Evolutionary conservation across 352 stramenopile genomes (phyloP), one percentile per base, ranked within the genome.

Genomic region (Phytophthora cajani): DNA sequence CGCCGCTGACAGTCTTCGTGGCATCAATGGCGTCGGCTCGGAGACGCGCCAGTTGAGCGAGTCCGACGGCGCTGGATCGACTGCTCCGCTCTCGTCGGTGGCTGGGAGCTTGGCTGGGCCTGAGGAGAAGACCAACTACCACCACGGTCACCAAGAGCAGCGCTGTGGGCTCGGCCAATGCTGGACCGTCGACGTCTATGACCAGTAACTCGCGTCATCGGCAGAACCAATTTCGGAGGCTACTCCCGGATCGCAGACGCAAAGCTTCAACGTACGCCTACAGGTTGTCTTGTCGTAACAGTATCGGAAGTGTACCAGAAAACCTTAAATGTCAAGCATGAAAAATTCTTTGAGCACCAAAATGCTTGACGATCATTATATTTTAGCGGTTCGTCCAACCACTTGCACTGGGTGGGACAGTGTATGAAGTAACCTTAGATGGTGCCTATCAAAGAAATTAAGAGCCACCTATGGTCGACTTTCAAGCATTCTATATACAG

Each of bases 101-200:
- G 23, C 63, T 9, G 66, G 30, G 2, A 64, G 59, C 59, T 56
- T 64, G 52, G 38, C 32, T 17, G 38, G 17, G 21, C 12, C 40
- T 5, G 51, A 72, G 40, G 58, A 72, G 54, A 30, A 17, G 5
- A 12, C 19, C 23, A 32, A 33, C 32, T 33, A 47, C 53, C 27
- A 60, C 47, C 25, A 71, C 19, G 65, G 51, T 19, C 21, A 69
- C 14, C 51, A 59, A 25, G 10, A 62, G 23, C 36, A 21, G 19
- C 16, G 54, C 12, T 72, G 65, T 44, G 40, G 63, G 14, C 16
- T 63, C 32, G 56, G 36, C 27, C 42, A 50, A n/a, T 72, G 65
- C 58, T 68, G 65, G 65, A 50, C 10, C 25, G 23, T 68, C 21
- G 58, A 72, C 38, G 5, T 72, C 42, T 68, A n/a, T 46, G 38